Conservation (phyloP, 73 alveolate genomes). For the Paramecium sexaurelia region DNA sequence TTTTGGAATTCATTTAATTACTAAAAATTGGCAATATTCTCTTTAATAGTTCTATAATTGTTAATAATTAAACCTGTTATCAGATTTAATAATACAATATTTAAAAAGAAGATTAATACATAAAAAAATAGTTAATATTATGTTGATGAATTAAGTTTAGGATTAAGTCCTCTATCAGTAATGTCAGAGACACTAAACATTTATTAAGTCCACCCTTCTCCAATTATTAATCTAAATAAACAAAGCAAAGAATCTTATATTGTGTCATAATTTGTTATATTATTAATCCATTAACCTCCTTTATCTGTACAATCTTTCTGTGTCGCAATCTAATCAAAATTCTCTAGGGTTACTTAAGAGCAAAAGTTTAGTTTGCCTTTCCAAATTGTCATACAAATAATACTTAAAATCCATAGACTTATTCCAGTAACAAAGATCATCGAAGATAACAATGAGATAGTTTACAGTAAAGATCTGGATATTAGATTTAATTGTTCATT, state of each 20-base stretch:
- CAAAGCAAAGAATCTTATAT: conserved; percentile 58
- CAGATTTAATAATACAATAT: conserved; percentile 62
- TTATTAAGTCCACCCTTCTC: conserved; percentile 68
- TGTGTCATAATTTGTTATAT: conserved; percentile 68
- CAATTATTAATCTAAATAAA: conserved; percentile 59
- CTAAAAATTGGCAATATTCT: conserved; percentile 56
- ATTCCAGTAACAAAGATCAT: conserved; percentile 24
- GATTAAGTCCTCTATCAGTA: conserved; percentile 52
- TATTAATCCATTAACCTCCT: conserved; percentile 79
- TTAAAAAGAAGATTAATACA: conserved; percentile 14
- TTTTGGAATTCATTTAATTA: neutral
- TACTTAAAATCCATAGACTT: neutral
- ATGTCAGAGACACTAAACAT: conserved; percentile 54
- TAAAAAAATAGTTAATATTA: conserved; percentile 19
- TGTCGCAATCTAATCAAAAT: neutral
- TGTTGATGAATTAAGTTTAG: neutral
- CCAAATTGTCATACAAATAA: conserved; percentile 13
- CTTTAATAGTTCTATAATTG: conserved; percentile 70
- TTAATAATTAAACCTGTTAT: conserved; percentile 72
- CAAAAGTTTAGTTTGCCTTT: neutral
- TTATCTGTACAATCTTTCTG: neutral
- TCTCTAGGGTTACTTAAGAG: neutral
- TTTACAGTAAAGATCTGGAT: neutral
- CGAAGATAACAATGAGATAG: neutral
- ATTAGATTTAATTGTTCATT: neutral